Percentiles rank a stretch among this genome's conserved stretches.
These are phyloP conservation scores for Aspergillus nomiae DNA, from an alignment of 2,329 filamentous ascomycete species.

Conservation along the genomic window DNA sequence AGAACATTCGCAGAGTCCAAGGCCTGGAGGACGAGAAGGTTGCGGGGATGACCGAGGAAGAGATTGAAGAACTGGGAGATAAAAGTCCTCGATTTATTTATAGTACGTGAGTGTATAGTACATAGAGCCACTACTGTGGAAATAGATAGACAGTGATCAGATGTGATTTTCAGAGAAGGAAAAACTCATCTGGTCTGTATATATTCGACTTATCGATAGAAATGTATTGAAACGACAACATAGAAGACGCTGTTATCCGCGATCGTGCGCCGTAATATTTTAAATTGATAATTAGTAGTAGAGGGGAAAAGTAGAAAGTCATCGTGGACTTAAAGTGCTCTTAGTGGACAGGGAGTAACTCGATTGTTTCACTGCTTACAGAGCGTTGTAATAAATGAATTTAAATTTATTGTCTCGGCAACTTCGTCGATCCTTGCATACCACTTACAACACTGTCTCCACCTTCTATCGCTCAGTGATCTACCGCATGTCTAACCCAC, in stretches of 20 bases:
- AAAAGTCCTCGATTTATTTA: constrained; percentile 44
- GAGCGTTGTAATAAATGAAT: not conserved
- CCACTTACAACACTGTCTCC: not conserved
- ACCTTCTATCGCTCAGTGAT: not conserved
- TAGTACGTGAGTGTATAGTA: constrained; percentile 32
- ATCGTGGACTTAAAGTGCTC: not conserved
- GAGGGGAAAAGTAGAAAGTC: not conserved
- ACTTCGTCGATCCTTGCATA: not conserved
- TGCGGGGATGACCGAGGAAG: constrained; percentile 42
- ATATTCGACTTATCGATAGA: not conserved
- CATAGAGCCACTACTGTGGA: not conserved
- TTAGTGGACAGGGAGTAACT: not conserved
- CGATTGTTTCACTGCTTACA: not conserved
- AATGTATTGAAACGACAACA: not conserved
- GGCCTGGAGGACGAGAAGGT: constrained; percentile 44
- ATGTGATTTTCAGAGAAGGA: not conserved
- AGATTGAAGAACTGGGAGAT: constrained; percentile 47
- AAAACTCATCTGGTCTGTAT: not conserved
- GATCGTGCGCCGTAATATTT: not conserved
- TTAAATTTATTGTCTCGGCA: not conserved
- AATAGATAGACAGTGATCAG: not conserved
- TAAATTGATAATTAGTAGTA: not conserved
- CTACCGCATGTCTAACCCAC: not conserved
- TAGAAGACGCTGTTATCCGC: not conserved
- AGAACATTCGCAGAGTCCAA: constrained; percentile 48